Conservation (phyloP, 148 eudicot genomes). For the Selenicereus undatus region DNA sequence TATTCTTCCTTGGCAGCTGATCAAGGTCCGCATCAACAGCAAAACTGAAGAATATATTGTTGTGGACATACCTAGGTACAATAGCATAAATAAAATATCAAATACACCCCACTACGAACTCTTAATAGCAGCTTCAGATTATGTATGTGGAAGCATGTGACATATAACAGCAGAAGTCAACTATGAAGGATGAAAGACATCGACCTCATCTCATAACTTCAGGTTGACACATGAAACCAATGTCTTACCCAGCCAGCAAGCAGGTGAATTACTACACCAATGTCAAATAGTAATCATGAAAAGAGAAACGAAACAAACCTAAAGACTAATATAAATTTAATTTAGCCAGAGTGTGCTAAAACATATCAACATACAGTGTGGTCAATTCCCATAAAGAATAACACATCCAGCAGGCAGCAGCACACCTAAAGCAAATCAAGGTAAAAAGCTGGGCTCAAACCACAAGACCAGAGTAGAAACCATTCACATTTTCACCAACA, state of each 20-base stretch:
- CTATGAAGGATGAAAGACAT: too few relatives aligned
- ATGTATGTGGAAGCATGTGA: background rate
- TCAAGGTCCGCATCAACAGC: conserved; percentile 96
- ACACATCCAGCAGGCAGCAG: too few relatives aligned
- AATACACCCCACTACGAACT: background rate
- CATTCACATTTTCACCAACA: too few relatives aligned
- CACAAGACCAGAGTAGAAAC: too few relatives aligned
- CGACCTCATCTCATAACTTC: background rate
- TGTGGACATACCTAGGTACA: conserved; percentile 90
- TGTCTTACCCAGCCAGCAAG: background rate
- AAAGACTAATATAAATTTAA: too few relatives aligned
- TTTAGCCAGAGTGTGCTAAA: too few relatives aligned
- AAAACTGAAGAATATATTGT: conserved; percentile 99
- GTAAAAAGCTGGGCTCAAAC: too few relatives aligned
- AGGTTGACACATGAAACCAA: background rate
- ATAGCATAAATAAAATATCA: conserved; percentile 12
- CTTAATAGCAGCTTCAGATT: background rate
- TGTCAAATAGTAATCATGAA: too few relatives aligned
- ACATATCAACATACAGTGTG: too few relatives aligned
- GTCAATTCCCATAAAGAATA: too few relatives aligned
- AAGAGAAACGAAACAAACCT: too few relatives aligned
- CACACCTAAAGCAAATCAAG: too few relatives aligned
- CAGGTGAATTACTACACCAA: background rate
- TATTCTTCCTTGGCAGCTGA: conserved; percentile 54
- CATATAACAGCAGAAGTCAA: background rate